phyloP scores from a whole-genome alignment of 1,284 basidiomycete species.

The Pseudozyma pruni region DNA sequence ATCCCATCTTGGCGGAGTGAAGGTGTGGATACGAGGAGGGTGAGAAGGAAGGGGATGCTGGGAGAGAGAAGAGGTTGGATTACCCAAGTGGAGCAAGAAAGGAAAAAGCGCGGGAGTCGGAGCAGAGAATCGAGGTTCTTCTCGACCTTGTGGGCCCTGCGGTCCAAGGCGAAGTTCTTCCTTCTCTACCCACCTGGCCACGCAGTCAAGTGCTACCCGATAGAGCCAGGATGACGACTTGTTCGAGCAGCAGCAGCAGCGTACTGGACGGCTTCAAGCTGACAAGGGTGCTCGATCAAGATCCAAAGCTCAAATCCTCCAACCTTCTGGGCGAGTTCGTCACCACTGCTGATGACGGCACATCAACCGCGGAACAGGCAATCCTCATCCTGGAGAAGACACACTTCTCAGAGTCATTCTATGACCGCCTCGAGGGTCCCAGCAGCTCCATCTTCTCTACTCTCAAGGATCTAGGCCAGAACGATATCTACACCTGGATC shows the following conservation, averaged over 20 bases:
- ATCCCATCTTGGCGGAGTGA: slow-evolving; percentile 32
- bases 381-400: slow-evolving; percentile 64
- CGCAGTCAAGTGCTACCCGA: background rate
- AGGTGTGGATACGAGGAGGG: background rate
- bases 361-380: slow-evolving; percentile 25
- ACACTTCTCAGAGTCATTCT: slow-evolving; percentile 53
- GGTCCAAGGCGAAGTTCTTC: slow-evolving; percentile 1
- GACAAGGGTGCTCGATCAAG: slow-evolving; percentile 47
- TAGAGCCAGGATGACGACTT: background rate
- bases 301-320: slow-evolving; percentile 45
- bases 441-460: slow-evolving; percentile 15
- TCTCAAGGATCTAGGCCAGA: slow-evolving; percentile 54
- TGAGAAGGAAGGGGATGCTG: background rate
- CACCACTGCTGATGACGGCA: background rate
- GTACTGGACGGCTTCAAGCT: slow-evolving; percentile 54
- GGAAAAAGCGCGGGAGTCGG: slow-evolving; percentile 25
- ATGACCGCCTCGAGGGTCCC: background rate
- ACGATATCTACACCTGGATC: slow-evolving; percentile 66
- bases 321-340: slow-evolving; percentile 43
- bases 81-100: slow-evolving; percentile 36
- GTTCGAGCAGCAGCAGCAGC: background rate
- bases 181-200: no score
- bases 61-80: slow-evolving; percentile 4
- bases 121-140: slow-evolving; percentile 7
- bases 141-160: slow-evolving; percentile 28